Evolutionary conservation across 805 yeast genomes (phyloP).

Genomic region (Candida endomychidarum): DNA sequence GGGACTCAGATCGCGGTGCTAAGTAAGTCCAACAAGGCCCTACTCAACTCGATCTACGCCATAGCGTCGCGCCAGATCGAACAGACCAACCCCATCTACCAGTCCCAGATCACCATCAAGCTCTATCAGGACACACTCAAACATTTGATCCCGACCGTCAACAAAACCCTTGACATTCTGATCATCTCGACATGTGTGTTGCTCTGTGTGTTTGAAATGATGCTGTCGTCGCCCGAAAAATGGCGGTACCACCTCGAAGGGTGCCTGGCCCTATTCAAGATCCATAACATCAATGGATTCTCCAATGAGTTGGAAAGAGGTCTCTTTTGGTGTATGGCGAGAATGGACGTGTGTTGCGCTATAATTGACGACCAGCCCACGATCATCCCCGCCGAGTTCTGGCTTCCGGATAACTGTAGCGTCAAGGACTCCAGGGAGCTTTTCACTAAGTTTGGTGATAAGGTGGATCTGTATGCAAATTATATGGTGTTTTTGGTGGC

Average conservation of each 20-base stretch:
- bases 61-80: constrained; percentile 34
- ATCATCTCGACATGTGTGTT: constrained; percentile 40
- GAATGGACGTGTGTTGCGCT: constrained; percentile 41
- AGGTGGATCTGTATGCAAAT: constrained; percentile 39
- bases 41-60: constrained; percentile 30
- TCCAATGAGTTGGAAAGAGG: constrained; percentile 34
- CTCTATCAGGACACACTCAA: constrained; percentile 35
- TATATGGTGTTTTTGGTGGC: constrained; percentile 39
- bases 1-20: constrained; percentile 20
- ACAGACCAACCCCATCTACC: constrained; percentile 23
- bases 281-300: constrained; percentile 38
- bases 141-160: constrained; percentile 34
- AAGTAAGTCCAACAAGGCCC: constrained; percentile 13
- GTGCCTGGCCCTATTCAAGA: constrained; percentile 31
- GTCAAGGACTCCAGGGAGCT: constrained; percentile 22
- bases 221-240: constrained; percentile 36
- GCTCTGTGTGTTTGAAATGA: constrained; percentile 43
- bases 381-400: constrained; percentile 30
- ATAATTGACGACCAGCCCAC: constrained; percentile 38
- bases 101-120: constrained; percentile 24
- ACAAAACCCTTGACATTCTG: constrained; percentile 23
- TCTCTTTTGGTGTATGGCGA: constrained; percentile 45
- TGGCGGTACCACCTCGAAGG: constrained; percentile 43
- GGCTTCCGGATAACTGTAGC: constrained; percentile 30
- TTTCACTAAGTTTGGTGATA: constrained; percentile 20